Evolutionary conservation across 345 rosid genomes (phyloP).

Genomic region (Cardamine occulta): DNA sequence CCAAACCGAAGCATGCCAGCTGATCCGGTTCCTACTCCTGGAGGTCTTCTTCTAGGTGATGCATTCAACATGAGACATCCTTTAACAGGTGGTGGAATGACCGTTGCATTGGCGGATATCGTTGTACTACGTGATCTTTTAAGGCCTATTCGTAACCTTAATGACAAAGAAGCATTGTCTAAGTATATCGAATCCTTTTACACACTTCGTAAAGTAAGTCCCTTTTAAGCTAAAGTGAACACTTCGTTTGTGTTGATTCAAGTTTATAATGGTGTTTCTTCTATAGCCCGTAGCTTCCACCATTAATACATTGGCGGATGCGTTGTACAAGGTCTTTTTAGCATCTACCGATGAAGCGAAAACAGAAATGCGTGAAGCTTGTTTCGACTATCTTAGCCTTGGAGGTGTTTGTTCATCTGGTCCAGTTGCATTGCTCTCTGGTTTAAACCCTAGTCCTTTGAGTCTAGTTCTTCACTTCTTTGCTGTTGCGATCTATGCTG

Average conservation of each 20-base stretch:
- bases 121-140: conserved; percentile 55
- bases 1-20: conserved; percentile 57
- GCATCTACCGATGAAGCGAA: conserved; percentile 43
- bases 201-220: conserved; percentile 54
- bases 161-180: conserved; percentile 48
- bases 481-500: conserved; percentile 41
- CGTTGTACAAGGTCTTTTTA: conserved; percentile 42
- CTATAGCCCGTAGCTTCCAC: conserved; percentile 49
- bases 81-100: conserved; percentile 68
- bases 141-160: conserved; percentile 46
- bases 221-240: neutral
- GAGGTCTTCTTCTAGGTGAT: conserved; percentile 62
- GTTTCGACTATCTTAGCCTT: conserved; percentile 47
- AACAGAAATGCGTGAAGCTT: conserved; percentile 47
- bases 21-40: conserved; percentile 43
- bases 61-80: conserved; percentile 69
- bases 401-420: conserved; percentile 49
- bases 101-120: conserved; percentile 60
- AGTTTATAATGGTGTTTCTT: neutral
- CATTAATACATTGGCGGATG: conserved; percentile 49
- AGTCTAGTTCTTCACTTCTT: conserved; percentile 47
- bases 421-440: conserved; percentile 47
- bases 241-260: neutral
- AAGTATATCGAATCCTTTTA: conserved; percentile 58
- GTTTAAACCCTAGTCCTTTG: conserved; percentile 47